These are phyloP conservation scores for Termitomyces sp. DNA, from an alignment of 768 basidiomycete species.

Conservation along the genomic window DNA sequence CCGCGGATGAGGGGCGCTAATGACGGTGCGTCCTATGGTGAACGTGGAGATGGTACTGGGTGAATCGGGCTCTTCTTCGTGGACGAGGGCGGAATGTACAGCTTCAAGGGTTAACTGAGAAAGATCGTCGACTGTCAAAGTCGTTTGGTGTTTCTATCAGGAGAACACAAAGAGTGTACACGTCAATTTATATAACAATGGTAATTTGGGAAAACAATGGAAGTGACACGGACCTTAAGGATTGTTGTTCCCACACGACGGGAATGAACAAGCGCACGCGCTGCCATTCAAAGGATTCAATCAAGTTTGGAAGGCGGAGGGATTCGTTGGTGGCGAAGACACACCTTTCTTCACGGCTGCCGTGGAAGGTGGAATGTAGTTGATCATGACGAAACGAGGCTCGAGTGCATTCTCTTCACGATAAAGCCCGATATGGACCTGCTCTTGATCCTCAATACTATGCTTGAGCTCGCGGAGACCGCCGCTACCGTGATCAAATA, in stretches of 20 bases:
- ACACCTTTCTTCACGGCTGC: constrained; percentile 32
- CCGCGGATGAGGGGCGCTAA: neutral
- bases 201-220: constrained; percentile 17
- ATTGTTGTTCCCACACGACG: constrained; percentile 38
- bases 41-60: constrained; percentile 11
- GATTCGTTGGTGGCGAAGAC: constrained; percentile 5
- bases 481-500: constrained; percentile 34
- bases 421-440: constrained; percentile 42
- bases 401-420: constrained; percentile 32
- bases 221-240: constrained; percentile 34
- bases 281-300: constrained; percentile 21
- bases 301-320: neutral
- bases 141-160: constrained; percentile 38
- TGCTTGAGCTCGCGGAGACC: constrained; percentile 44
- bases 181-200: constrained; percentile 8
- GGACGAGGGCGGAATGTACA: constrained; percentile 29
- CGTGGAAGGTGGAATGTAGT: constrained; percentile 37
- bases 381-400: constrained; percentile 38
- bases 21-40: constrained; percentile 11
- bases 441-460: constrained; percentile 30
- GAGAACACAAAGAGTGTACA: constrained; percentile 2
- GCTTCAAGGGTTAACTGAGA: constrained; percentile 37
- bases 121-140: constrained; percentile 40
- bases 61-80: constrained; percentile 19
- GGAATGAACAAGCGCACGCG: constrained; percentile 42